These are phyloP conservation scores for Dactylellina drechsleri DNA, from an alignment of 2,329 filamentous ascomycete species.

Conservation along the genomic window DNA sequence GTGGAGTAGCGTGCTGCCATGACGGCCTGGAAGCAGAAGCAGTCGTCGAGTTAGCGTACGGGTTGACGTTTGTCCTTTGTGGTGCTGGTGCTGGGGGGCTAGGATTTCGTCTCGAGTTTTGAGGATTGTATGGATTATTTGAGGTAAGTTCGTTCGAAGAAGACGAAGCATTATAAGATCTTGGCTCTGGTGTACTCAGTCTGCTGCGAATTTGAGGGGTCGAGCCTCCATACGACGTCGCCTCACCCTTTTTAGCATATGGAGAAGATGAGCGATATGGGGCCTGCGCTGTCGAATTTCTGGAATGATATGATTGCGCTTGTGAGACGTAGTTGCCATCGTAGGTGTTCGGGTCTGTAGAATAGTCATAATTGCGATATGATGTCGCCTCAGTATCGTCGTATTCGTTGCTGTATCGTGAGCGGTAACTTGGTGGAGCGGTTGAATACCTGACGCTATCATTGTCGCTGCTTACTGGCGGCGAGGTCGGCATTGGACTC, in stretches of 20 bases:
- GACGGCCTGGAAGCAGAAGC: neutral
- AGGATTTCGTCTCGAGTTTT: neutral
- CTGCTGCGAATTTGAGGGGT: neutral
- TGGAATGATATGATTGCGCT: neutral
- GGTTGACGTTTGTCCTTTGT: conserved; percentile 3
- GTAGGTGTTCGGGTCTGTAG: conserved; percentile 9
- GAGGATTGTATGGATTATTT: conserved; percentile 12
- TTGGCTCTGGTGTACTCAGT: neutral
- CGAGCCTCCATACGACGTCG: neutral
- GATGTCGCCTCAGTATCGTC: conserved; percentile 2
- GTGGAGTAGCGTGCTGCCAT: neutral
- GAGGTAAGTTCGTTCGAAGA: conserved; percentile 13
- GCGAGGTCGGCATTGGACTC: neutral
- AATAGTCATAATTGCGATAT: conserved; percentile 15
- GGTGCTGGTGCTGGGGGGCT: neutral
- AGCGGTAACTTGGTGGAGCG: conserved; percentile 14
- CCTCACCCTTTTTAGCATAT: conserved; percentile 12
- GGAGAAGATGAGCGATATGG: neutral
- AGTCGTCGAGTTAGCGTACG: neutral
- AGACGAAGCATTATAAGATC: conserved; percentile 4
- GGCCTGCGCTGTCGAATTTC: conserved; percentile 1
- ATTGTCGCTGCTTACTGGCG: neutral
- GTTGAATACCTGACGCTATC: conserved; percentile 7
- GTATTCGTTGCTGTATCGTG: conserved; percentile 4
- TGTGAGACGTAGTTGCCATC: conserved; percentile 4